Percentiles rank a stretch among this genome's conserved stretches.
These are phyloP conservation scores for Stemphylium vesicarium DNA, from an alignment of 2,329 filamentous ascomycete genomes.

Conservation along the genomic window DNA sequence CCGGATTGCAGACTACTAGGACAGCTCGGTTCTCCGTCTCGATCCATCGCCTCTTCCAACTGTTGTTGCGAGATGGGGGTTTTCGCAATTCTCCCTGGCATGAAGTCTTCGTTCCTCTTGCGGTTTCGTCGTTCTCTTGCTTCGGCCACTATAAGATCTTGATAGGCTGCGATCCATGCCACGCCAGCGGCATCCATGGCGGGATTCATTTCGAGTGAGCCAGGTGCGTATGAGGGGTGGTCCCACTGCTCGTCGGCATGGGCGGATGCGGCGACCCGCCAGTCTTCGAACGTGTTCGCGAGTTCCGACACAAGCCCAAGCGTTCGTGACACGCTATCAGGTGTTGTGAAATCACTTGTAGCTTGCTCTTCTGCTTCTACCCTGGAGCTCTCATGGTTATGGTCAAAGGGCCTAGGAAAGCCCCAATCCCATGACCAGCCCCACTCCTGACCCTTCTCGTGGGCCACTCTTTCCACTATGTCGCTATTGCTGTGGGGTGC, in stretches of 20 bases:
- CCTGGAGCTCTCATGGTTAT: constrained; percentile 3
- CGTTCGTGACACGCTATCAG: constrained; percentile 7
- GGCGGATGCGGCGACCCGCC: constrained; percentile 5
- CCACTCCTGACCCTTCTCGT: constrained; percentile 43
- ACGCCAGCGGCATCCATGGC: constrained; percentile 44
- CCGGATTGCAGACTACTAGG: constrained; percentile 11
- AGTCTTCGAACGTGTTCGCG: constrained; percentile 11
- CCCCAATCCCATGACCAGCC: constrained; percentile 46
- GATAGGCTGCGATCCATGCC: constrained; percentile 64
- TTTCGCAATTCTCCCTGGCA: constrained; percentile 13
- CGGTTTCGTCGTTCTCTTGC: constrained; percentile 13
- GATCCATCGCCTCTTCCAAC: neutral
- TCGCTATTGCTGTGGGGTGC: constrained; percentile 16
- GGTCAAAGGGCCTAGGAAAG: constrained; percentile 37
- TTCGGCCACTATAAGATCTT: constrained; percentile 61
- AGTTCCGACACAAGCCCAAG: constrained; percentile 15
- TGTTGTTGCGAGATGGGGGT: constrained; percentile 2
- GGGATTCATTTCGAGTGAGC: constrained; percentile 58
- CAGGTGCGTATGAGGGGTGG: constrained; percentile 57
- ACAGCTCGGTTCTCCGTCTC: neutral
- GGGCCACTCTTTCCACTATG: constrained; percentile 37
- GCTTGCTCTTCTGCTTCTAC: constrained; percentile 5
- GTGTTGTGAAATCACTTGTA: neutral
- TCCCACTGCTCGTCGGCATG: constrained; percentile 1
- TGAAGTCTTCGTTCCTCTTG: constrained; percentile 1